These are phyloP conservation scores for Aristolochia contorta DNA, from an alignment of 164 flowering plant species.

Conservation along the genomic window DNA sequence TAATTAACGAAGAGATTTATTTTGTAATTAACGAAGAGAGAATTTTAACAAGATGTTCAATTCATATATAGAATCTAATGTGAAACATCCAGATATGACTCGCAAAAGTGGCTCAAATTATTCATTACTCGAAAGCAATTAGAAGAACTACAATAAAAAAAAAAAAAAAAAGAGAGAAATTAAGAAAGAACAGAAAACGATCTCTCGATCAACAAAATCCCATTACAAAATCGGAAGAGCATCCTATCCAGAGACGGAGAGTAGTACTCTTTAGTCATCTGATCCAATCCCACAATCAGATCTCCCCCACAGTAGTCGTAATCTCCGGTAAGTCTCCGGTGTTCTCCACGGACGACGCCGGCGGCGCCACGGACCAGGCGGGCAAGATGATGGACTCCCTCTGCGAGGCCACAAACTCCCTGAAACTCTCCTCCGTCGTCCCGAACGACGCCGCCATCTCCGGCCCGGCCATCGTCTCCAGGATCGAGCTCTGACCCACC, in stretches of 20 bases:
- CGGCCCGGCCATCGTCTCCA: constrained; percentile 35
- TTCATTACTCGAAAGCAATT: too few species aligned
- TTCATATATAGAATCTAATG: too few species aligned
- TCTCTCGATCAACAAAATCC: background rate
- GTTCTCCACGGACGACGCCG: too few species aligned
- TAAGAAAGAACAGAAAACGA: too few species aligned
- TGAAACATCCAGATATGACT: too few species aligned
- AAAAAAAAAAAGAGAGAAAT: too few species aligned
- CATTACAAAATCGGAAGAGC: background rate
- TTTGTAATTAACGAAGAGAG: too few species aligned
- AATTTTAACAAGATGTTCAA: too few species aligned
- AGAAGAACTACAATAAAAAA: too few species aligned
- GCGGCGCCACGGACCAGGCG: constrained; percentile 29
- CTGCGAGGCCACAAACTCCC: constrained; percentile 34
- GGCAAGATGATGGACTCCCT: constrained; percentile 54
- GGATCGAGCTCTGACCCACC: constrained; percentile 53
- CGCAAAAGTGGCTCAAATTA: too few species aligned
- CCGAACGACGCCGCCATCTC: constrained; percentile 72
- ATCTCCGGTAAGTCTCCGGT: background rate
- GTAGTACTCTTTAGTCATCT: background rate
- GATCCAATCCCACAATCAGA: background rate
- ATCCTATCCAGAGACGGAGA: background rate
- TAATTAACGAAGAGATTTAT: too few species aligned
- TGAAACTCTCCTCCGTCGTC: constrained; percentile 21
- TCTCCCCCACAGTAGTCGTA: background rate